Evolutionary conservation across 2,329 filamentous ascomycete species (phyloP), one percentile per base, ranked within the genome.

Genomic region (Fusarium oligoseptatum): DNA sequence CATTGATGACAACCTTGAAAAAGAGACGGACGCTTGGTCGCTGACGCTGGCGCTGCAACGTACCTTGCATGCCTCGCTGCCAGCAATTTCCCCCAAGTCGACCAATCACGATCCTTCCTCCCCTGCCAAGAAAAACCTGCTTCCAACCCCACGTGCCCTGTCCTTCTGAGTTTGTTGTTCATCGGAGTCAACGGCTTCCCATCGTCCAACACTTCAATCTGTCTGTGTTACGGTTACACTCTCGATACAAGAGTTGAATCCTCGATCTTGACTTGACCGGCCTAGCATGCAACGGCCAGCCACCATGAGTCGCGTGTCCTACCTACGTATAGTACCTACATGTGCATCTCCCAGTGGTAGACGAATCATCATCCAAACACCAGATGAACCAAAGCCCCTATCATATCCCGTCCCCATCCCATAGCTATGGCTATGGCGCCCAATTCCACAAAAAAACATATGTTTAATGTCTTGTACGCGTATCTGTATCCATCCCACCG

Each of bases 111-210:
- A 15, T 5, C 22, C 9, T 10, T 52, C 8, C 6, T 68, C 69
- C 76, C 75, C 76, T 78, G 76, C 74, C 74, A 78, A 78, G 76
- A 67, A 36, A 66, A 66, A 24, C 24, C 48, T 24, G 11, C 34
- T 36, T 39, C 43, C 22, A 37, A 36, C 62, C 34, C 48, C 60
- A 56, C 65, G 58, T 64, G 17, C 60, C 20, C 32, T 52, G n/a
- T 27, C 20, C 60, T 27, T 63, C 34, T 27, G 20, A 11, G 20
- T 48, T 20, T 22, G 22, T 24, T 48, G 17, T 32, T 7, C 57
- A n/a, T 41, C 50, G 24, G 52, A 58, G 39, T 66, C 29, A 56
- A 64, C 12, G 39, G 29, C 64, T 32, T 45, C 9, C 36, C 36
- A n/a, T 27, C 22, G 36, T 39, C 22, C 56, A 39, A 58, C 55